Evolutionary conservation across 805 yeast species (phyloP).

Genomic region (Clavispora asparagi): DNA sequence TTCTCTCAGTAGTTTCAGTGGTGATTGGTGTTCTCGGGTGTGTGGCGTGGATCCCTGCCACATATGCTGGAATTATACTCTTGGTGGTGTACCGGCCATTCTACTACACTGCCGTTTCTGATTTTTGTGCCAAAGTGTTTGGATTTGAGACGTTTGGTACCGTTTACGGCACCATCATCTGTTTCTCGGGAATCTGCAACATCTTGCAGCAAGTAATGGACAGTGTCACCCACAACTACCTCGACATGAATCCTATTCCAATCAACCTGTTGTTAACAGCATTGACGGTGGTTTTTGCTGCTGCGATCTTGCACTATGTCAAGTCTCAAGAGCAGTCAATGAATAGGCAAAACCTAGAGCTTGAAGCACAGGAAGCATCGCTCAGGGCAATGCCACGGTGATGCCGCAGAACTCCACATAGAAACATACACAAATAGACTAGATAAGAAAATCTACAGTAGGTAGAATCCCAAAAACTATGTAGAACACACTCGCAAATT

Average conservation of each 20-base stretch:
- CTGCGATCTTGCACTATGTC: slow-evolving; percentile 39
- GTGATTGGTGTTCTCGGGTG: slow-evolving; percentile 70
- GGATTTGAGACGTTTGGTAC: slow-evolving; percentile 92
- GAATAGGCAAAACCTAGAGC: slow-evolving; percentile 48
- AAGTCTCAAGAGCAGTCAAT: slow-evolving; percentile 35
- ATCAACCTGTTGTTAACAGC: slow-evolving; percentile 54
- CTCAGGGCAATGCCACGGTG: slow-evolving; percentile 40
- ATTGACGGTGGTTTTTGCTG: slow-evolving; percentile 51
- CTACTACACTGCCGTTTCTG: slow-evolving; percentile 88
- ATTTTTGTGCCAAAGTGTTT: slow-evolving; percentile 86
- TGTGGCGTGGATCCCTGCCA: slow-evolving; percentile 48
- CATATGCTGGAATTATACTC: slow-evolving; percentile 63
- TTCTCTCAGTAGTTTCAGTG: slow-evolving; percentile 52
- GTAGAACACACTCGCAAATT: no score
- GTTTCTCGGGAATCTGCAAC: slow-evolving; percentile 78
- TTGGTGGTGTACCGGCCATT: slow-evolving; percentile 86
- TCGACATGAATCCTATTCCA: slow-evolving; percentile 75
- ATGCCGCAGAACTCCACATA: slow-evolving; percentile 1
- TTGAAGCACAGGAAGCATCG: slow-evolving; percentile 61
- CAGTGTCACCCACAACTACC: slow-evolving; percentile 58
- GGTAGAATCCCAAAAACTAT: no score
- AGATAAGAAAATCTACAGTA: no score
- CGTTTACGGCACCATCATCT: slow-evolving; percentile 81
- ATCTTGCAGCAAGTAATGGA: slow-evolving; percentile 69
- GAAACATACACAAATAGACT: no score